Evolutionary conservation across 345 rosid species (phyloP), one percentile per base, ranked within the genome.

Genomic region (Citrus hindsii): DNA sequence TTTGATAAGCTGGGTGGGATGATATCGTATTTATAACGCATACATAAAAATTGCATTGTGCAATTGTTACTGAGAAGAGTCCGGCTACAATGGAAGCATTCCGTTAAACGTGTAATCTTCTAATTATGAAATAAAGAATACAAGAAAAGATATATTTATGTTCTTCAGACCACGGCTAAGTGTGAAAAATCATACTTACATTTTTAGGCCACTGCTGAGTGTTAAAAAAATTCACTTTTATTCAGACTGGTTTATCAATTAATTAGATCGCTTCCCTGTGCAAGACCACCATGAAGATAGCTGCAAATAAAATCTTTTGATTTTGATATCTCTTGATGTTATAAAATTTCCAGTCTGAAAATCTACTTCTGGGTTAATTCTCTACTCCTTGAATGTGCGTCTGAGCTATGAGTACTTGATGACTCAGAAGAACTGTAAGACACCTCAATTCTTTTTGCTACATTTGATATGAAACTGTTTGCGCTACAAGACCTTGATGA

Each of bases 401-500:
- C 69, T 40, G 84, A 82, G n/a, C 86, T 81, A 19, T 35, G 68
- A 70, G 69, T 40, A 32, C 85, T 85, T 14, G 81, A 79, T 24
- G 86, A 75, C 62, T 83, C 85, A 3, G 82, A 42, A 46, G 82
- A 83, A 76, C 76, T 75, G 61, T 22, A 63, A 2, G 83, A 86
- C 55, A 71, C 77, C 67, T 68, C 85, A 51, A 79, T 22, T 71
- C 69, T 82, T 22, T 72, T 73, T 19, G 77, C 70, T 12, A 64
- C 80, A 48, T 85, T 85, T 67, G 86, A 70, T 27, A 65, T 72
- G 64, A 64, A 82, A 56, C 87, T 86, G 74, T 67, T 75, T 28
- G 80, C 33, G 71, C 75, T 84, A 6, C 9, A 63, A 51, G 85
- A 71, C 64, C 78, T 70, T 14, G 67, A 22, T 37, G 87, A 84